Evolutionary conservation across 2,329 filamentous ascomycete genomes (phyloP).

Genomic region (Pseudogymnoascus sp.): DNA sequence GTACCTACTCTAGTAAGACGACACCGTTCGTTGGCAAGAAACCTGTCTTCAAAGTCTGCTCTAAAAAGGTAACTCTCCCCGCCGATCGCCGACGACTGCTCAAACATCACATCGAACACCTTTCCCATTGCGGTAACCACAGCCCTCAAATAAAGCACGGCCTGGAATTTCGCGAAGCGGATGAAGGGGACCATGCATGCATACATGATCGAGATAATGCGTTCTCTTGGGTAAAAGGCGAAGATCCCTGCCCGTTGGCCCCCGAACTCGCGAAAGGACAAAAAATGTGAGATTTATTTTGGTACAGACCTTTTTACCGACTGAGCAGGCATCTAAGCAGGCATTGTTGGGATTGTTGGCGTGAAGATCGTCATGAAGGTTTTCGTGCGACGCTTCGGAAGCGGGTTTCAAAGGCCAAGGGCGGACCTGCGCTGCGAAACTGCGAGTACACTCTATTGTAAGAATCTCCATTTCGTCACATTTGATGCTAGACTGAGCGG

Average conservation of each 20-base stretch:
- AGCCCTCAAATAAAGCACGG: constrained; percentile 3
- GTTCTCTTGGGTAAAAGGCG: background rate
- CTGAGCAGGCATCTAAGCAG: background rate
- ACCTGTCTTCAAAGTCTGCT: background rate
- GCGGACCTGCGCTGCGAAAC: background rate
- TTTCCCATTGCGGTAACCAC: background rate
- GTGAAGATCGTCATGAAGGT: background rate
- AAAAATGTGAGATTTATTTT: background rate
- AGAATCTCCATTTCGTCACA: background rate
- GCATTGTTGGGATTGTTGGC: background rate
- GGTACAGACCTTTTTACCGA: background rate
- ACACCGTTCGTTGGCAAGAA: background rate
- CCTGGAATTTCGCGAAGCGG: background rate
- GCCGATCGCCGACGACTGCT: background rate
- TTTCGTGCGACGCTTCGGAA: constrained; percentile 5
- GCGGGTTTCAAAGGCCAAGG: constrained; percentile 1
- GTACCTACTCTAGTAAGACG: background rate
- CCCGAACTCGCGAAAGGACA: background rate
- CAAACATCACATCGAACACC: background rate
- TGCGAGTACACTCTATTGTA: background rate
- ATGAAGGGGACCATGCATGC: constrained; percentile 3
- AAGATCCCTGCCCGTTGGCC: background rate
- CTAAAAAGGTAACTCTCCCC: background rate
- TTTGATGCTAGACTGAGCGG: background rate
- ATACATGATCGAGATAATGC: constrained; percentile 7